Conservation (phyloP, 2,329 filamentous ascomycete species). For the Pseudogymnoascus sp. region DNA sequence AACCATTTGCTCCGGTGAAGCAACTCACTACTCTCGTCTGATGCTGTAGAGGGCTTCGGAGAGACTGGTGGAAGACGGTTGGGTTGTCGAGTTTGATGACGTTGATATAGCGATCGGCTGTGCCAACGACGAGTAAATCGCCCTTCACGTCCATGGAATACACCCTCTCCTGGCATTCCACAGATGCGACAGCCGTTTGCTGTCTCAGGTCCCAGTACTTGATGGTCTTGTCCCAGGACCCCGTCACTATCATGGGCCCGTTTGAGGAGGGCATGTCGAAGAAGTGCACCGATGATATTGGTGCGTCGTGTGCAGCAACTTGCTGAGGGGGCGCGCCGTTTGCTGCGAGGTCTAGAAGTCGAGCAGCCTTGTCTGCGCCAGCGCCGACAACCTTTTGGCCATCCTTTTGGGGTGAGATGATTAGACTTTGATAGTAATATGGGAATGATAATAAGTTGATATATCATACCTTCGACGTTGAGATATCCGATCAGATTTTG, state of each 20-base stretch:
- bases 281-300: constrained; percentile 71
- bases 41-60: constrained; percentile 96
- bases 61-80: constrained; percentile 86
- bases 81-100: constrained; percentile 86
- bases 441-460: neutral
- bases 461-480: neutral
- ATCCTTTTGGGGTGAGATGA: constrained; percentile 54
- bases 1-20: constrained; percentile 85
- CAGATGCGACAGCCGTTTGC: constrained; percentile 53
- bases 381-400: constrained; percentile 80
- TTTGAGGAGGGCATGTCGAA: constrained; percentile 58
- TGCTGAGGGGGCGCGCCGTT: constrained; percentile 55
- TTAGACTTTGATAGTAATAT: constrained; percentile 13
- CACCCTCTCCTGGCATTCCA: constrained; percentile 67
- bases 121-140: constrained; percentile 83
- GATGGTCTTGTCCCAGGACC: constrained; percentile 84
- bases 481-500: constrained; percentile 2
- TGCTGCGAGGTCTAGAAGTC: constrained; percentile 73
- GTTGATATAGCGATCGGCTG: constrained; percentile 93
- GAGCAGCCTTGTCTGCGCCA: constrained; percentile 85
- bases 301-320: constrained; percentile 77
- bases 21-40: constrained; percentile 93
- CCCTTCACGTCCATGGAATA: constrained; percentile 91
- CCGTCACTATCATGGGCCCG: constrained; percentile 81
- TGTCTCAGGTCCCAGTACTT: constrained; percentile 81